phyloP scores from a whole-genome alignment of 495 filamentous ascomycete genomes.

The Lichenothelia convexa region DNA sequence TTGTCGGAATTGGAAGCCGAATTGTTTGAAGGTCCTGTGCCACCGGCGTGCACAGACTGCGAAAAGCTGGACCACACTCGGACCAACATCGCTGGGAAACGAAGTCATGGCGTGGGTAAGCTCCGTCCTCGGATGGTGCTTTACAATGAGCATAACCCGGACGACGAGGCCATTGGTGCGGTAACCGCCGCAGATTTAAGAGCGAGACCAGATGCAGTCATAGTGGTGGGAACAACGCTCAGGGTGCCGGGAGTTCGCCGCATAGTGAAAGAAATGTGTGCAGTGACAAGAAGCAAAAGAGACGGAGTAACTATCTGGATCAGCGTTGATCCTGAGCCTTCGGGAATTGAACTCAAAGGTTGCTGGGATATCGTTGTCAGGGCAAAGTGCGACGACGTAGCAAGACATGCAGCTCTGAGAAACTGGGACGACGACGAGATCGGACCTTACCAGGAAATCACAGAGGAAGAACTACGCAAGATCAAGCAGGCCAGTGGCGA shows the following conservation, averaged over 20 bases:
- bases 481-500: too few relatives aligned
- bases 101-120: conserved; percentile 84
- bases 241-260: conserved; percentile 86
- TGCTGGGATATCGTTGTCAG: conserved; percentile 82
- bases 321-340: conserved; percentile 68
- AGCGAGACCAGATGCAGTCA: conserved; percentile 68
- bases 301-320: conserved; percentile 93
- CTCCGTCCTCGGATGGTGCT: conserved; percentile 85
- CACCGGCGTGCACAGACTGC: conserved; percentile 68
- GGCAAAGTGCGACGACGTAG: conserved; percentile 78
- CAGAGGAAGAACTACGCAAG: conserved; percentile 16
- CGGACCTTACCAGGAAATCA: conserved; percentile 23
- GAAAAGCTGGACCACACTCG: conserved; percentile 56
- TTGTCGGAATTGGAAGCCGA: conserved; percentile 57
- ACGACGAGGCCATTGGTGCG: conserved; percentile 86
- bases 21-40: conserved; percentile 64
- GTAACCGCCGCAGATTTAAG: conserved; percentile 71
- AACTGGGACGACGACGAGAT: conserved; percentile 48
- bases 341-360: conserved; percentile 67
- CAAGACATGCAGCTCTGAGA: conserved; percentile 51
- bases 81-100: conserved; percentile 58
- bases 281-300: conserved; percentile 52
- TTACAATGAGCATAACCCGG: conserved; percentile 94
- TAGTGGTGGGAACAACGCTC: conserved; percentile 87
- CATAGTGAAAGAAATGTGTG: conserved; percentile 80